Conservation (phyloP, 345 rosid species). For the Eucalyptus globulus region DNA sequence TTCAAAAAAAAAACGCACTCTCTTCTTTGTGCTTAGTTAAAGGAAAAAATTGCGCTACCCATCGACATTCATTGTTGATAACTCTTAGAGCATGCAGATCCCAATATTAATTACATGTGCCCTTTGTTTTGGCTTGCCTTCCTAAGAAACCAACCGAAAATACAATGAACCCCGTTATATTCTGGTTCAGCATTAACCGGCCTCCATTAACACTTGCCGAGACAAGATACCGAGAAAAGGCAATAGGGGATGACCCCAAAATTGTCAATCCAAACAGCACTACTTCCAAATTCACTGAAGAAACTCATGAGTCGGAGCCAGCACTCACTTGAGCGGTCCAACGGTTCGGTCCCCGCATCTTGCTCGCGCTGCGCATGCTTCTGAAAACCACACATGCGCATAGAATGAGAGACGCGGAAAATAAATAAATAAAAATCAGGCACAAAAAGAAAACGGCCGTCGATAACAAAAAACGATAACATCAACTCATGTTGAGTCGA, state of each 20-base stretch:
- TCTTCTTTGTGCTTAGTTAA: neutral
- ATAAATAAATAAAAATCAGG: neutral
- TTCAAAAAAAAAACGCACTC: neutral
- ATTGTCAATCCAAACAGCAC: neutral
- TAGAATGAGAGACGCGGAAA: neutral
- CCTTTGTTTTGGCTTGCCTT: neutral
- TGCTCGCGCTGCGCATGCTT: neutral
- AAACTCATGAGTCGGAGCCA: neutral
- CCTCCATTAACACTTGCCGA: neutral
- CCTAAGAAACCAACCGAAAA: neutral
- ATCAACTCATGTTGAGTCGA: neutral
- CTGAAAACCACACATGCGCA: neutral
- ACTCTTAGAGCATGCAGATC: neutral
- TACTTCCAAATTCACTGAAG: neutral
- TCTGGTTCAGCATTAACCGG: neutral
- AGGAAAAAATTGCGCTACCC: neutral
- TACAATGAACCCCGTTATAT: neutral
- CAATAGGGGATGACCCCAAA: neutral
- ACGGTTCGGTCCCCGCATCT: neutral
- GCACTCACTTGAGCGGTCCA: neutral
- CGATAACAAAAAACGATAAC: too few relatives aligned
- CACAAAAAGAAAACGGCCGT: neutral
- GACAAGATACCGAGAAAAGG: neutral
- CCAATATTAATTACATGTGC: neutral
- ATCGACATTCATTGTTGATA: neutral